These are phyloP conservation scores for Lasiosphaeriaceae sp. DNA, from an alignment of 495 filamentous ascomycete genomes.

Conservation along the genomic window DNA sequence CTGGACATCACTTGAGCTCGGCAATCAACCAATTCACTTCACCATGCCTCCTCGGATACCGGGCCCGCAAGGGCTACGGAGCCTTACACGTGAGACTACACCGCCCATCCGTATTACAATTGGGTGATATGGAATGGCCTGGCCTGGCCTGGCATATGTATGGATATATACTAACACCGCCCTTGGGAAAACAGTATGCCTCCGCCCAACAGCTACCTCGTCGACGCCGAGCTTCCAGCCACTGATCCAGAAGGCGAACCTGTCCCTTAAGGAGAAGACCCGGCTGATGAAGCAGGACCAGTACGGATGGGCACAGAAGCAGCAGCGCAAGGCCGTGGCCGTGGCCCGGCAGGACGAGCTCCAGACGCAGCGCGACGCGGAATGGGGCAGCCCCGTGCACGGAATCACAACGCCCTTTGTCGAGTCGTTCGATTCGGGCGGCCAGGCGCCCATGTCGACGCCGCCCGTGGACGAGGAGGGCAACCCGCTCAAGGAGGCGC, in stretches of 20 bases:
- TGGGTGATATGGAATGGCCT: neutral
- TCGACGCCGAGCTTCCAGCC: conserved; percentile 35
- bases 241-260: conserved; percentile 47
- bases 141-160: no score
- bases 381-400: conserved; percentile 70
- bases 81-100: conserved; percentile 52
- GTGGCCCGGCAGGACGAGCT: conserved; percentile 67
- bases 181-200: conserved; percentile 37
- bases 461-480: conserved; percentile 35
- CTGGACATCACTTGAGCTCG: neutral
- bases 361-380: conserved; percentile 52
- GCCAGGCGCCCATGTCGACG: conserved; percentile 33
- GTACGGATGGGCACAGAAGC: conserved; percentile 66
- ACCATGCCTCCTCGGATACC: conserved; percentile 75
- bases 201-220: conserved; percentile 38
- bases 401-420: conserved; percentile 78
- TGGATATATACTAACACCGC: neutral
- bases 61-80: conserved; percentile 57
- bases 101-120: neutral
- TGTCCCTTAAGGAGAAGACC: conserved; percentile 43
- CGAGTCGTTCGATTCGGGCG: conserved; percentile 67
- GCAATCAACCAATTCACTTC: conserved; percentile 12
- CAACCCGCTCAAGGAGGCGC: conserved; percentile 27
- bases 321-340: conserved; percentile 77
- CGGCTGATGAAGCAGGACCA: conserved; percentile 55